These are phyloP conservation scores for Nyssa sinensis DNA, from an alignment of 148 eudicot species.

Conservation along the genomic window DNA sequence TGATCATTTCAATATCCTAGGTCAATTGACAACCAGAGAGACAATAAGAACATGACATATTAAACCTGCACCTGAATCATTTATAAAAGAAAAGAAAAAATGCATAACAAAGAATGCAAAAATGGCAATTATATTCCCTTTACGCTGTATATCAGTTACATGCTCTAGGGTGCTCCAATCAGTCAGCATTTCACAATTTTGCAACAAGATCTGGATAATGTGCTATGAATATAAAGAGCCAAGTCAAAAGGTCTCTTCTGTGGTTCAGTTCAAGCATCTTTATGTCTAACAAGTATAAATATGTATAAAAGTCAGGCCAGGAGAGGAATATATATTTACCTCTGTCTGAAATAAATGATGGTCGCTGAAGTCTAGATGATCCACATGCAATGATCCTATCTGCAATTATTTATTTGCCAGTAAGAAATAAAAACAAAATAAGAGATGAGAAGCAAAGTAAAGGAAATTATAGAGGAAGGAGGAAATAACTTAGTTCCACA, in stretches of 20 bases:
- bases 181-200: not conserved
- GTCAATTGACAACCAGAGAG: conserved; percentile 11
- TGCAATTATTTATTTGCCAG: conserved; percentile 34
- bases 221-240: not conserved
- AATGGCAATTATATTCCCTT: not conserved
- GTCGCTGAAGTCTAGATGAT: conserved; percentile 71
- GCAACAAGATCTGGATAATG: not conserved
- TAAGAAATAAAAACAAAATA: not conserved
- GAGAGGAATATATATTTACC: conserved; percentile 35
- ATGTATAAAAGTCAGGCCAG: not conserved
- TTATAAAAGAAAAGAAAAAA: not conserved
- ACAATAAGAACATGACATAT: conserved; percentile 12
- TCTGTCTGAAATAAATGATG: conserved; percentile 60
- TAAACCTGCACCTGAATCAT: conserved; percentile 7
- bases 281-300: not conserved
- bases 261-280: not conserved
- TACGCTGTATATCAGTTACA: not conserved
- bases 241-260: not conserved
- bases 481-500: not conserved
- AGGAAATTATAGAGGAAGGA: not conserved
- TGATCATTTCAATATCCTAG: conserved; percentile 62
- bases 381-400: conserved; percentile 67
- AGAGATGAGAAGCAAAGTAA: not conserved
- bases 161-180: not conserved
- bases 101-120: not conserved